Percentiles rank a stretch among this genome's conserved stretches.
Conservation (phyloP, 2,329 filamentous ascomycete species). For the Sporothrix inflata region DNA sequence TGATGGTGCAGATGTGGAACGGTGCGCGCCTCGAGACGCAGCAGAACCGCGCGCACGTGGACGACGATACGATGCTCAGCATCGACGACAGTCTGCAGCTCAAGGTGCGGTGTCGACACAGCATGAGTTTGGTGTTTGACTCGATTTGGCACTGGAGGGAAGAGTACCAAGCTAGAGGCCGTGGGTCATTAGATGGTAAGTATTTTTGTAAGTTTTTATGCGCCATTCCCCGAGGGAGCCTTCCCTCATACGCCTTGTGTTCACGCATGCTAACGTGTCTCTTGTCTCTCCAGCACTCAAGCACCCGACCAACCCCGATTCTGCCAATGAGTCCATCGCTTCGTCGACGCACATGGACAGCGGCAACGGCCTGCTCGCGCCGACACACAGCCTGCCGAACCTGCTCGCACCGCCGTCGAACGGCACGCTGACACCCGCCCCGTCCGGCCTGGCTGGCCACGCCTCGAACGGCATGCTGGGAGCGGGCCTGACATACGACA, state of each 20-base stretch:
- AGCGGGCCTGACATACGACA: slow-evolving; percentile 60
- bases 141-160: slow-evolving; percentile 85
- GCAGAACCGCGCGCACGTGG: slow-evolving; percentile 50
- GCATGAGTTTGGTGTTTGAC: slow-evolving; percentile 83
- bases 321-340: slow-evolving; percentile 71
- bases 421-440: slow-evolving; percentile 57
- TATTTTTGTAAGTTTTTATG: slow-evolving; percentile 31
- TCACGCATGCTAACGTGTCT: not conserved
- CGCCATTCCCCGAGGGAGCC: not conserved
- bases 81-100: slow-evolving; percentile 75
- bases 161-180: slow-evolving; percentile 72
- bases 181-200: slow-evolving; percentile 72
- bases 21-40: slow-evolving; percentile 59
- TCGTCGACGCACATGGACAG: slow-evolving; percentile 67
- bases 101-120: slow-evolving; percentile 81
- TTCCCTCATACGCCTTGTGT: not conserved
- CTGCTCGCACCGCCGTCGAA: slow-evolving; percentile 52
- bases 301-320: slow-evolving; percentile 84
- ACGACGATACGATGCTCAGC: slow-evolving; percentile 54
- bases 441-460: slow-evolving; percentile 49
- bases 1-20: slow-evolving; percentile 89
- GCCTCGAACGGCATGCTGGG: slow-evolving; percentile 52
- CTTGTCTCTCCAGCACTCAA: slow-evolving; percentile 64
- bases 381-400: slow-evolving; percentile 50
- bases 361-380: slow-evolving; percentile 60